Evolutionary conservation across 176 grass and related monocot species (phyloP), one percentile per base, ranked within the genome.

Genomic region (Urochloa ruziziensis): DNA sequence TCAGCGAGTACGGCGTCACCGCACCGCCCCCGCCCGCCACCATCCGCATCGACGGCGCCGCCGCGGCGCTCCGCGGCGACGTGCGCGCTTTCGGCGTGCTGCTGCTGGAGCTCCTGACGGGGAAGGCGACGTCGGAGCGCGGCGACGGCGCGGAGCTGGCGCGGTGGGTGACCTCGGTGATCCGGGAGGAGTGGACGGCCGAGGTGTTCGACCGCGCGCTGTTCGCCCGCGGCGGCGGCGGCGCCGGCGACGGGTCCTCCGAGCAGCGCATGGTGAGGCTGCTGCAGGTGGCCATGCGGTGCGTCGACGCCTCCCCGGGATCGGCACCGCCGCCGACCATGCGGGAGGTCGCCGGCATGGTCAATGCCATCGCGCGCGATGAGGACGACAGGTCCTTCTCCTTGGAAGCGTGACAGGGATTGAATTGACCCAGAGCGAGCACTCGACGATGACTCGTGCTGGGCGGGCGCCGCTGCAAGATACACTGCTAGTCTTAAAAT

Each of bases 171-270:
- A 83, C 88, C 34, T 87, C 84, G 18, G 86, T 91, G 77, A 77
- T 94, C 56, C 77, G 84, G 24, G 89, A 91, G 82, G 92, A 94
- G 89, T 94, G 92, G 92, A 94, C 92, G 1, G 89, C 87, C 48
- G 92, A 94, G 81, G 86, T 94, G 59, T 89, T 94, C 77, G 84
- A 94, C 81, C 87, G 87, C 66, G 51, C 37, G 25, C 76, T 94
- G 70, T 64, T 91, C 80, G 63, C 87, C 33, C 78, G 62, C 10
- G 82, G 68, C 24, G 7, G 57, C 52, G 52, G 36, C 42, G 42
- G 27, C 56, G 56, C 10, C 42, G 42, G 85, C 13, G 82, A 15
- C 58, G 80, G 69, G 14, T 74, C 81, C 15, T 75, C 46, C 72
- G 86, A 94, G 84, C 80, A 79, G n/a, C 44, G 81, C 51, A 82